Percentiles rank a stretch among this genome's conserved stretches.
These are phyloP conservation scores for Jaenimonas drosophilae DNA, from an alignment of 208 protist genomes.

Conservation along the genomic window DNA sequence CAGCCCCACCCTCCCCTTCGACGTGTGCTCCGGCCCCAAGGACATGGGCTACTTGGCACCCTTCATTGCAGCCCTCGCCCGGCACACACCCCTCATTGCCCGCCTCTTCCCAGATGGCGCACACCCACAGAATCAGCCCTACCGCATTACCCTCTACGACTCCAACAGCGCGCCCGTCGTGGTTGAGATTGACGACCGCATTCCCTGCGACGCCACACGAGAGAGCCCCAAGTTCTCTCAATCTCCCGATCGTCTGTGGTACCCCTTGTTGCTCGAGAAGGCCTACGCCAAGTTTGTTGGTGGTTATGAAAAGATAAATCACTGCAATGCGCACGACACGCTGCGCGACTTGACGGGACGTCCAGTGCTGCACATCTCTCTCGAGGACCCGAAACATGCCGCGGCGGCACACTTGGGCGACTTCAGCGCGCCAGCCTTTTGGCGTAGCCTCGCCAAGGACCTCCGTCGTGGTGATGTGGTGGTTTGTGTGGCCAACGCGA, in stretches of 20 bases:
- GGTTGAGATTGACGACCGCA: slow-evolving; percentile 70
- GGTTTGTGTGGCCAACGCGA: slow-evolving; percentile 48
- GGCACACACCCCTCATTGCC: slow-evolving; percentile 45
- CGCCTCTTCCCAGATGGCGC: slow-evolving; percentile 59
- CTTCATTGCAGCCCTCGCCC: slow-evolving; percentile 60
- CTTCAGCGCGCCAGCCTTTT: slow-evolving; percentile 55
- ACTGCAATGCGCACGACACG: slow-evolving; percentile 75
- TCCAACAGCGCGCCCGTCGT: slow-evolving; percentile 49
- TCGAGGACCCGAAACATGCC: slow-evolving; percentile 66
- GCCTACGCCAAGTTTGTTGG: slow-evolving; percentile 87
- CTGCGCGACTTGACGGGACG: slow-evolving; percentile 74
- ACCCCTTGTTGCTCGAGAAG: slow-evolving; percentile 84
- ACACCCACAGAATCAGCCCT: slow-evolving; percentile 60
- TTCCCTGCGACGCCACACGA: slow-evolving; percentile 52
- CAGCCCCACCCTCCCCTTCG: slow-evolving; percentile 30
- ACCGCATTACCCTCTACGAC: slow-evolving; percentile 69
- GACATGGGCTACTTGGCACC: slow-evolving; percentile 60
- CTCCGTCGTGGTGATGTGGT: slow-evolving; percentile 63
- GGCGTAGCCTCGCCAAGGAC: slow-evolving; percentile 43
- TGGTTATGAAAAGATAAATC: slow-evolving; percentile 69
- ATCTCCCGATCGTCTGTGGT: slow-evolving; percentile 59
- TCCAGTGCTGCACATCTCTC: slow-evolving; percentile 67
- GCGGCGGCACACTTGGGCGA: slow-evolving; percentile 61
- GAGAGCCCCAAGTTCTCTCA: slow-evolving; percentile 72
- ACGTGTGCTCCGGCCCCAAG: slow-evolving; percentile 39